phyloP scores from a whole-genome alignment of 371 early-diverging fungal species.

The Lichtheimia hyalospora region DNA sequence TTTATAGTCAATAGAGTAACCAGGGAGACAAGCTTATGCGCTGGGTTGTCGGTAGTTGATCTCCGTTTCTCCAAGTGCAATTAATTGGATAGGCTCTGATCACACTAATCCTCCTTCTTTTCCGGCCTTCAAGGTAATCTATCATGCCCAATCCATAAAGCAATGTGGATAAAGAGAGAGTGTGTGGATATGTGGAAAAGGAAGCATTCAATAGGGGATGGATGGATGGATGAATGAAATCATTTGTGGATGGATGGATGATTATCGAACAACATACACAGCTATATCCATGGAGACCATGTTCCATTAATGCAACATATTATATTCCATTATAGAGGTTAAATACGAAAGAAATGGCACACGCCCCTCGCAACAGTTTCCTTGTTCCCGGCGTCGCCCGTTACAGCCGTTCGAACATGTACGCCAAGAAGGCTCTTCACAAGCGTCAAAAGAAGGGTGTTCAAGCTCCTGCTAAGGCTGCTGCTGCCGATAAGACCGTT shows the following conservation, averaged over 20 bases:
- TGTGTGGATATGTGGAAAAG: too few species aligned
- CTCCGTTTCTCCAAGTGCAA: too few species aligned
- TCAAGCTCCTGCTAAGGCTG: conserved; percentile 51
- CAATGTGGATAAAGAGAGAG: too few species aligned
- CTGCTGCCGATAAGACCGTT: conserved; percentile 68
- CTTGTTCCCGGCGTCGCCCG: conserved; percentile 84
- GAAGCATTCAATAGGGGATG: too few species aligned
- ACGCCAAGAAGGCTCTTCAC: conserved; percentile 84
- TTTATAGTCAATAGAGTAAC: too few species aligned
- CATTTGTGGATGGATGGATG: conserved; percentile 15
- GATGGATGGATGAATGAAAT: too few species aligned
- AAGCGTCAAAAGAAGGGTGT: conserved; percentile 70
- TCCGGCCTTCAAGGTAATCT: too few species aligned
- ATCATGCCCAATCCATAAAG: too few species aligned
- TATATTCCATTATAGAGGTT: conserved; percentile 5
- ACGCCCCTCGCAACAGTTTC: conserved; percentile 75
- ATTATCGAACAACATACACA: not conserved
- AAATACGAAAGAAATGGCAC: conserved; percentile 43
- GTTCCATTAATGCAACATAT: not conserved
- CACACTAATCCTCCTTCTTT: too few species aligned
- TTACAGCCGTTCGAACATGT: conserved; percentile 78
- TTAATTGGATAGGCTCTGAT: too few species aligned
- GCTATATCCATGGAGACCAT: not conserved
- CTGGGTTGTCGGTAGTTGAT: too few species aligned
- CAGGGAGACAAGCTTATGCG: too few species aligned